A percentile compares a stretch with the other conserved stretches of the same genome.
Evolutionary conservation across 1,284 basidiomycete genomes (phyloP).

Genomic region (Phenoliferia sp.): DNA sequence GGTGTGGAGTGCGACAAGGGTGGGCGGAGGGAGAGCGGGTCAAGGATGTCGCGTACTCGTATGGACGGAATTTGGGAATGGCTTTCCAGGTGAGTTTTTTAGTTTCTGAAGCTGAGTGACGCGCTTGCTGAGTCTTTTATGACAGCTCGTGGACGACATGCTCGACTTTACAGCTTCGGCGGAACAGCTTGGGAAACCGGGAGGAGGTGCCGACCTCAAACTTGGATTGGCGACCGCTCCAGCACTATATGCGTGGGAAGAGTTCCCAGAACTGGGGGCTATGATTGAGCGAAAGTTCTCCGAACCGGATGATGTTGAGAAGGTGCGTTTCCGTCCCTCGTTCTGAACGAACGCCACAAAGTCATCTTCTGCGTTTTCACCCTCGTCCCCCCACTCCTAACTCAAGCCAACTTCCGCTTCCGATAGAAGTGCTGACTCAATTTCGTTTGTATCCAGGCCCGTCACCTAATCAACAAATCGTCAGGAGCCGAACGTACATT

Average conservation of each 20-base stretch:
- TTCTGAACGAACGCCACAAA: too few relatives aligned
- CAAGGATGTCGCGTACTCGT: constrained; percentile 91
- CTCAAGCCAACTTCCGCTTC: background rate
- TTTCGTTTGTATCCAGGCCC: constrained; percentile 52
- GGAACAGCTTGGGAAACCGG: constrained; percentile 71
- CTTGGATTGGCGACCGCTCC: constrained; percentile 88
- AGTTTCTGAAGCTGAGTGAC: background rate
- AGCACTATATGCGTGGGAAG: constrained; percentile 89
- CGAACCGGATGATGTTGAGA: constrained; percentile 75
- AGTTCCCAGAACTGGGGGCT: constrained; percentile 72
- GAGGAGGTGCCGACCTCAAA: constrained; percentile 73
- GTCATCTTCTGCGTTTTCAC: constrained; percentile 4
- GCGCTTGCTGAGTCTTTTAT: background rate
- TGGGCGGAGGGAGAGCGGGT: constrained; percentile 65
- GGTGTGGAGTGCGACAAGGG: constrained; percentile 52
- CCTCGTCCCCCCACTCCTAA: constrained; percentile 1
- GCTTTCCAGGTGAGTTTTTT: constrained; percentile 74
- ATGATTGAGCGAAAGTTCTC: constrained; percentile 81
- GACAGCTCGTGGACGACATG: constrained; percentile 88
- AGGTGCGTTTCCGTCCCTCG: constrained; percentile 49
- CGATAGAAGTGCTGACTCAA: too few relatives aligned
- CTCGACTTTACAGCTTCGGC: constrained; percentile 71
- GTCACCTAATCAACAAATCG: constrained; percentile 65
- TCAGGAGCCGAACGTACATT: constrained; percentile 75
- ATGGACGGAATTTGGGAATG: constrained; percentile 83